phyloP scores from a whole-genome alignment of 495 filamentous ascomycete genomes.

The Annulohypoxylon stygium region DNA sequence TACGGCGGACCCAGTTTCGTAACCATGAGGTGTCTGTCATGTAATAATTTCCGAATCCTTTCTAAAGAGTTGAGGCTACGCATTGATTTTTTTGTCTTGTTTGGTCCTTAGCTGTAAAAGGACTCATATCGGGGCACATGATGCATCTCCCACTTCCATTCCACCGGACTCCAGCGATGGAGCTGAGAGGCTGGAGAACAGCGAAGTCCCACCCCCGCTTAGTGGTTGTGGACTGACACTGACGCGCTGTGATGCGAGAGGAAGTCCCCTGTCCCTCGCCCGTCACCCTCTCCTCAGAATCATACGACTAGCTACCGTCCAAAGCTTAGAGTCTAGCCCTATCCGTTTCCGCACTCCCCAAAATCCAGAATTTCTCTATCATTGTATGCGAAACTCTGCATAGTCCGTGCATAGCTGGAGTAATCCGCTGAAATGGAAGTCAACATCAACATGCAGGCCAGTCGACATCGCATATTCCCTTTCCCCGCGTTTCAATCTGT shows the following conservation, averaged over 20 bases:
- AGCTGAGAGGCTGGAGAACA: conserved; percentile 28
- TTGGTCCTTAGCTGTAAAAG: conserved; percentile 8
- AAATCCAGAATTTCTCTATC: not conserved
- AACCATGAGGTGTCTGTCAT: not conserved
- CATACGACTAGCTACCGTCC: conserved; percentile 19
- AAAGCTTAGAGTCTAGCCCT: conserved; percentile 7
- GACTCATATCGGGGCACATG: conserved; percentile 21
- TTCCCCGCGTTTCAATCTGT: conserved; percentile 34
- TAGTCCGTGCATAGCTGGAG: conserved; percentile 14
- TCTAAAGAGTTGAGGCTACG: not conserved
- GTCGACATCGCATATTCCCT: conserved; percentile 18
- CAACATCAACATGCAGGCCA: not conserved
- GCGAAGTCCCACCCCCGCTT: conserved; percentile 32
- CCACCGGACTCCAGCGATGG: conserved; percentile 31
- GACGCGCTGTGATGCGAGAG: conserved; percentile 12
- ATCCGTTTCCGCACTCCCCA: not conserved
- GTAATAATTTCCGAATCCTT: conserved; percentile 6
- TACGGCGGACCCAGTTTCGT: not conserved
- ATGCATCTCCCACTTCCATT: conserved; percentile 45
- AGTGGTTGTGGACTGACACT: conserved; percentile 30
- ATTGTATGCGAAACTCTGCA: conserved; percentile 5
- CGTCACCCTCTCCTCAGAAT: conserved; percentile 23
- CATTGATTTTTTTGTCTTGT: not conserved
- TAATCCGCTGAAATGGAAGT: conserved; percentile 18
- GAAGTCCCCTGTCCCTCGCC: conserved; percentile 4